phyloP scores from a whole-genome alignment of 768 basidiomycete species.

The Trametes coccinea region DNA sequence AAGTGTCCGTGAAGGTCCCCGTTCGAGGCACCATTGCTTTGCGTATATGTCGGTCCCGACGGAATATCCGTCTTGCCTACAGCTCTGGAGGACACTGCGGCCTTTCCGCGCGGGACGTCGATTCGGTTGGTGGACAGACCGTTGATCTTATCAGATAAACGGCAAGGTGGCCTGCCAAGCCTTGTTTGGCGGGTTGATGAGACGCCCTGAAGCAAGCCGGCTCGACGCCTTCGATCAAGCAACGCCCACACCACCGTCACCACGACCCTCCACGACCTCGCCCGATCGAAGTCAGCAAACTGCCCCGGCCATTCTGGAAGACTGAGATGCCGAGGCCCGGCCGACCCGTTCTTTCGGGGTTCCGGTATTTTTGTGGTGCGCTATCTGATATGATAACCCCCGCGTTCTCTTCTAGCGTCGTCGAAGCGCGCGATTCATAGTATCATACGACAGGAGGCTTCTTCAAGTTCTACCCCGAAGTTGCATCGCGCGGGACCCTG shows the following conservation, averaged over 20 bases:
- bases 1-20: background rate
- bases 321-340: background rate
- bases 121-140: background rate
- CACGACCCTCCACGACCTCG: background rate
- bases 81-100: too few species aligned
- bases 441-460: background rate
- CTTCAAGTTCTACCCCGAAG: background rate
- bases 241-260: background rate
- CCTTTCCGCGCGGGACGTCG: too few species aligned
- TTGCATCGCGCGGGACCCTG: too few species aligned
- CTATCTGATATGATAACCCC: conserved; percentile 19
- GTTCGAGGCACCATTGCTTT: background rate
- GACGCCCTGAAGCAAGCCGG: background rate
- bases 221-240: background rate
- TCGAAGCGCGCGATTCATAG: background rate
- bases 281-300: background rate
- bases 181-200: background rate
- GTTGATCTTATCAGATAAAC: background rate
- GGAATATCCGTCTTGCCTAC: background rate
- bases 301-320: background rate
- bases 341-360: background rate
- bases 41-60: background rate
- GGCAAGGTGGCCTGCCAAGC: conserved; percentile 11
- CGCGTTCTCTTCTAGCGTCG: conserved; percentile 8
- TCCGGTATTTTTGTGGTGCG: conserved; percentile 2